These are phyloP conservation scores for Collybiopsis confluens DNA, from an alignment of 768 basidiomycete species.

Conservation along the genomic window DNA sequence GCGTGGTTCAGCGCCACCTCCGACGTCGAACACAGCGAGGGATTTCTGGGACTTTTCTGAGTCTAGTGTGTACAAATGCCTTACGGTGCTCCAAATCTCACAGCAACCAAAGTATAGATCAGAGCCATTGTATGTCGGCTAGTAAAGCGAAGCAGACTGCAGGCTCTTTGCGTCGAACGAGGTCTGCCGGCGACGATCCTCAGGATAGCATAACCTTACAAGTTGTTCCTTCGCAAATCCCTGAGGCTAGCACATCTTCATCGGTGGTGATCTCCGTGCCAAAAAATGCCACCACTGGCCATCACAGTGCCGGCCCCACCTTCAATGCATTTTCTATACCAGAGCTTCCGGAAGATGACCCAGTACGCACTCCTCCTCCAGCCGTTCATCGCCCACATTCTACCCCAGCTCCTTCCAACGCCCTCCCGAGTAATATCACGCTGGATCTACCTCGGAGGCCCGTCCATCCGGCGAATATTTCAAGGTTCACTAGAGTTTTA, in stretches of 20 bases:
- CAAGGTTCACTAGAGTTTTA: conserved; percentile 26
- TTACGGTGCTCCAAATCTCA: too few species aligned
- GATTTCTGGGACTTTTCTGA: too few species aligned
- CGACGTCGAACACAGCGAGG: too few species aligned
- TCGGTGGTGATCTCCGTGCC: background rate
- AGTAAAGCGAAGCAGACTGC: background rate
- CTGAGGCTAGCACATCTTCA: background rate
- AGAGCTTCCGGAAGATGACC: background rate
- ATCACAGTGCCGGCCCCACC: conserved; percentile 4
- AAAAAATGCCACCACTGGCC: background rate
- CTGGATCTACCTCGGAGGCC: conserved; percentile 10
- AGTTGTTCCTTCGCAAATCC: background rate
- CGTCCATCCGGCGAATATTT: conserved; percentile 12
- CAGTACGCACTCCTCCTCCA: background rate
- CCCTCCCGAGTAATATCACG: background rate
- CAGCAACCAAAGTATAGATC: too few species aligned
- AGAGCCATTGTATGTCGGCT: background rate
- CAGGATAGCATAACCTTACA: background rate
- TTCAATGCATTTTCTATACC: conserved; percentile 1
- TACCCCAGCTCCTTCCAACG: background rate
- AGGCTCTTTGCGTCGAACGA: conserved; percentile 29
- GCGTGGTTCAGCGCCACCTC: too few species aligned
- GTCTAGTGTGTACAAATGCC: too few species aligned
- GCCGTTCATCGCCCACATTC: background rate
- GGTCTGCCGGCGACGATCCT: conserved; percentile 37